Evolutionary conservation across 176 grass and related monocot species (phyloP).

Genomic region (Oryza rufipogon): DNA sequence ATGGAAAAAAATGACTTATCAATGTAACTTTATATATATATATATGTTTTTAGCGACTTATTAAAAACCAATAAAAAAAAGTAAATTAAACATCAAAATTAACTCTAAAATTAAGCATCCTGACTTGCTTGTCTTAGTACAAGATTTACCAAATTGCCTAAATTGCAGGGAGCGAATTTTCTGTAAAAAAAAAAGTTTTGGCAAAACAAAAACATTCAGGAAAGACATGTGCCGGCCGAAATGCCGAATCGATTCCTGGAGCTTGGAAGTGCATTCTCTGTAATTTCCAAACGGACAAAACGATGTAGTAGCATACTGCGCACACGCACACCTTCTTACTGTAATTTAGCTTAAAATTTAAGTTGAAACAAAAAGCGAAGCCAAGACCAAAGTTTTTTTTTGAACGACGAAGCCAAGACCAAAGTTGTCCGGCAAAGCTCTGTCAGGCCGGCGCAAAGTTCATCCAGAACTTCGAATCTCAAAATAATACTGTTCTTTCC

Average conservation of each 20-base stretch:
- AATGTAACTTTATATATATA: too few species aligned
- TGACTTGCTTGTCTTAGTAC: too few species aligned
- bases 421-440: background rate
- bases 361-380: background rate
- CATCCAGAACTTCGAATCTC: background rate
- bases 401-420: background rate
- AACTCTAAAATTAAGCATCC: too few species aligned
- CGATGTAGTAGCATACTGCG: background rate
- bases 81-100: too few species aligned
- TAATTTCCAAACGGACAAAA: background rate
- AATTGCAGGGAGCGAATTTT: too few species aligned
- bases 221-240: slow-evolving; percentile 22
- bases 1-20: too few species aligned
- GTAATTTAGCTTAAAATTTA: background rate
- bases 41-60: too few species aligned
- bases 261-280: slow-evolving; percentile 1
- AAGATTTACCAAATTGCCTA: too few species aligned
- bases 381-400: too few species aligned
- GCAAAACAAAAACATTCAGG: background rate
- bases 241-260: slow-evolving; percentile 6
- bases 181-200: too few species aligned
- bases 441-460: background rate
- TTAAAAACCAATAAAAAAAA: too few species aligned
- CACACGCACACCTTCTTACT: background rate
- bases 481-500: background rate